phyloP scores from a whole-genome alignment of 2,329 filamentous ascomycete species.

The Canariomyces notabilis region DNA sequence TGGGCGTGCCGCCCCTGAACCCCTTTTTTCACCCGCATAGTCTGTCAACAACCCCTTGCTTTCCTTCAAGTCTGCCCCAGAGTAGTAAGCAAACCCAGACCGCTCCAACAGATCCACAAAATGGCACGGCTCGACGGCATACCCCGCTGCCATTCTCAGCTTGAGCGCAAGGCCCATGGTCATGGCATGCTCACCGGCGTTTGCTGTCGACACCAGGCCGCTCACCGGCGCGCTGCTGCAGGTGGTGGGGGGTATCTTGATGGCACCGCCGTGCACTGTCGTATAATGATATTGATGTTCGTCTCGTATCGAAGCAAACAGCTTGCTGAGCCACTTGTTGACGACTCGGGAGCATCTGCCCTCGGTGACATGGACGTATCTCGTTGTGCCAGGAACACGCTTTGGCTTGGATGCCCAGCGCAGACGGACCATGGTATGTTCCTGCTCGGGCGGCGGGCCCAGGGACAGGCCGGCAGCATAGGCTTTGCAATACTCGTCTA shows the following conservation, averaged over 20 bases:
- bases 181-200: slow-evolving; percentile 34
- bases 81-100: no score
- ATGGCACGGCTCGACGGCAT: slow-evolving; percentile 33
- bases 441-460: slow-evolving; percentile 13
- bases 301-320: slow-evolving; percentile 14
- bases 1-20: background rate
- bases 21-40: background rate
- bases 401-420: slow-evolving; percentile 32
- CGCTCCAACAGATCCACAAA: slow-evolving; percentile 28
- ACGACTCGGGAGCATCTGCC: slow-evolving; percentile 30
- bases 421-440: slow-evolving; percentile 31
- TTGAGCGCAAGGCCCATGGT: slow-evolving; percentile 33
- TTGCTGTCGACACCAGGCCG: slow-evolving; percentile 30
- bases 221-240: background rate
- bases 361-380: slow-evolving; percentile 25
- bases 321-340: slow-evolving; percentile 30
- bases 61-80: no score
- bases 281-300: background rate
- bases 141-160: slow-evolving; percentile 29
- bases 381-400: slow-evolving; percentile 23
- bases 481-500: slow-evolving; percentile 31
- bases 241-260: no score
- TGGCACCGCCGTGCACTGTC: background rate
- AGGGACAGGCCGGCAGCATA: slow-evolving; percentile 31
- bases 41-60: background rate